Evolutionary conservation across 75 land plant genomes (phyloP), one percentile per base, ranked within the genome.

Genomic region (Pinus tabuliformis): DNA sequence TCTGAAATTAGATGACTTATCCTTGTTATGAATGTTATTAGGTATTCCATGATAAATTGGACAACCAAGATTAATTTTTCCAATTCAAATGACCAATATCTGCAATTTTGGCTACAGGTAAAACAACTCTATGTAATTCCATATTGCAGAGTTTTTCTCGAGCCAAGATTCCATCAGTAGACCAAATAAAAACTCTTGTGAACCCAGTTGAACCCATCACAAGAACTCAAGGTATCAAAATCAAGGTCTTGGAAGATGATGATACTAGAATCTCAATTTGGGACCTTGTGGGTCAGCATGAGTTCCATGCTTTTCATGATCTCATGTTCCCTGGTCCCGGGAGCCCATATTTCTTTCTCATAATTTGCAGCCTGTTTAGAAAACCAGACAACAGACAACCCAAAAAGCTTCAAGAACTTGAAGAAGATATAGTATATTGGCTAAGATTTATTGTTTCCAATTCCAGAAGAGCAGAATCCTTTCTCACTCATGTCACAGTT

Each of bases 401-500:
- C 15, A 90, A 86, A 61, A 73, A 42, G 0, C 72, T 79, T 18
- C 45, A 56, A 58, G 96, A 92, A 59, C 72, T 93, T 57, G 92
- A 86, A 62, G 90, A 89, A 30, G 97, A 94, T 59, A 78, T 94
- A 12, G 82, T 77, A 3, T 89, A 91, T 75, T 94, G 97, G 97
- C 87, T 94, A 18, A 83, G 86, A 49, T 92, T 90, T 79, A 85
- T 94, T 58, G 84, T 85, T 20, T 92, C 97, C 70, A 89, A 90
- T 75, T 85, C 90, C 59, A 88, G 76, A 73, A 85, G 86, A 79
- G 82, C 80, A 60, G 84, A 83, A 57, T 74, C 81, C 24, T 57
- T 86, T 71, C 79, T 85, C 30, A 84, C 92, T 20, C 80, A 77
- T 76, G 84, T 88, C 17, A 88, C 86, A 3, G 36, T 90, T 12